Evolutionary conservation across 2,329 filamentous ascomycete species (phyloP).

Genomic region (Penicillium sp.): DNA sequence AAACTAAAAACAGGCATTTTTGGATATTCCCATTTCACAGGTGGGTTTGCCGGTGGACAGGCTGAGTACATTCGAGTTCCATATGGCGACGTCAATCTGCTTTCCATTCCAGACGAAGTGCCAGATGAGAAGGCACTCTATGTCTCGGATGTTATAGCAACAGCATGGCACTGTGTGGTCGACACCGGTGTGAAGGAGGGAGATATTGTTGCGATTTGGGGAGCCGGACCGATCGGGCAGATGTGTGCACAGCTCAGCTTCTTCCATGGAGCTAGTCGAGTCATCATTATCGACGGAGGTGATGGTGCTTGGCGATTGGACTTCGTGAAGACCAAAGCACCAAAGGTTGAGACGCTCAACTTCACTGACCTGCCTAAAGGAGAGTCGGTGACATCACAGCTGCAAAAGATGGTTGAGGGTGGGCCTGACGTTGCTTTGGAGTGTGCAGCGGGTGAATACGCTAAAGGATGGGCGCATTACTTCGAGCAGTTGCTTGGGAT

Average conservation of each 20-base stretch:
- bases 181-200: constrained; percentile 77
- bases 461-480: constrained; percentile 61
- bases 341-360: constrained; percentile 66
- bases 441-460: constrained; percentile 62
- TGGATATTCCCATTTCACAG: constrained; percentile 72
- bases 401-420: constrained; percentile 71
- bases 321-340: constrained; percentile 63
- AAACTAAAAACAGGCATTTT: constrained; percentile 53
- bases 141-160: constrained; percentile 75
- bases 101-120: constrained; percentile 73
- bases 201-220: constrained; percentile 80
- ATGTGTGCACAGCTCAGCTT: constrained; percentile 69
- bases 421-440: constrained; percentile 76
- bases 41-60: constrained; percentile 83
- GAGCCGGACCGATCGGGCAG: constrained; percentile 81
- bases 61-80: constrained; percentile 84
- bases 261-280: constrained; percentile 67
- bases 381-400: constrained; percentile 64
- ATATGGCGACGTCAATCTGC: constrained; percentile 73
- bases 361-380: constrained; percentile 62
- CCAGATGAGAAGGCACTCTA: constrained; percentile 83
- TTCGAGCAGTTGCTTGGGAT: constrained; percentile 61
- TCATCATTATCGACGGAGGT: constrained; percentile 77
- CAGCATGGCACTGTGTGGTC: constrained; percentile 77
- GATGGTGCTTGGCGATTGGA: constrained; percentile 62